Conservation (phyloP, 2,329 filamentous ascomycete species). For the Fusarium sambucinum region DNA sequence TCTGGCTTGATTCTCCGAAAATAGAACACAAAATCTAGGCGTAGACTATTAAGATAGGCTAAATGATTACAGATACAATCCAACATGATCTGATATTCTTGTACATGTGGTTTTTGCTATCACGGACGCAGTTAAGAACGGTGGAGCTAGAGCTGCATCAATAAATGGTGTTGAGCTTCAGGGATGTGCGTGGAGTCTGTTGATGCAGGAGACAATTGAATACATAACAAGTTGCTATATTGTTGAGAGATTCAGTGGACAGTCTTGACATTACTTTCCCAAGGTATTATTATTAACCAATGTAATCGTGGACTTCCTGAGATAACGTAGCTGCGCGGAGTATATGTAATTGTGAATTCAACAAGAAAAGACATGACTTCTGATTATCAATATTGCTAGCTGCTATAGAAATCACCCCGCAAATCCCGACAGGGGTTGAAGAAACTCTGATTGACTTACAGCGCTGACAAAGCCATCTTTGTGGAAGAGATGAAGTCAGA, state of each 20-base stretch:
- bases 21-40: slow-evolving; percentile 6
- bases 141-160: slow-evolving; percentile 36
- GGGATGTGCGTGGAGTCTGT: slow-evolving; percentile 30
- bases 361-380: not conserved
- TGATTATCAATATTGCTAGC: slow-evolving; percentile 32
- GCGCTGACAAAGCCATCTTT: slow-evolving; percentile 34
- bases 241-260: slow-evolving; percentile 21
- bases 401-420: slow-evolving; percentile 24
- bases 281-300: not conserved
- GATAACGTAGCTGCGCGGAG: slow-evolving; percentile 17
- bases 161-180: slow-evolving; percentile 26
- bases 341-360: slow-evolving; percentile 28
- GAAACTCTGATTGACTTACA: slow-evolving; percentile 25
- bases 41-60: slow-evolving; percentile 7
- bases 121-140: slow-evolving; percentile 15
- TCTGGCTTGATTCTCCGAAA: slow-evolving; percentile 1
- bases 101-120: slow-evolving; percentile 23
- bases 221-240: slow-evolving; percentile 2
- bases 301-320: not conserved
- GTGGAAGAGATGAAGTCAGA: slow-evolving; percentile 26
- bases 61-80: not conserved
- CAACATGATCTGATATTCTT: slow-evolving; percentile 34
- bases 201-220: slow-evolving; percentile 17
- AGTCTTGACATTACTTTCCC: not conserved
- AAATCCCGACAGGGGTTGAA: slow-evolving; percentile 18